phyloP scores from a whole-genome alignment of 2,329 filamentous ascomycete genomes.

The Colletotrichum abscissum region DNA sequence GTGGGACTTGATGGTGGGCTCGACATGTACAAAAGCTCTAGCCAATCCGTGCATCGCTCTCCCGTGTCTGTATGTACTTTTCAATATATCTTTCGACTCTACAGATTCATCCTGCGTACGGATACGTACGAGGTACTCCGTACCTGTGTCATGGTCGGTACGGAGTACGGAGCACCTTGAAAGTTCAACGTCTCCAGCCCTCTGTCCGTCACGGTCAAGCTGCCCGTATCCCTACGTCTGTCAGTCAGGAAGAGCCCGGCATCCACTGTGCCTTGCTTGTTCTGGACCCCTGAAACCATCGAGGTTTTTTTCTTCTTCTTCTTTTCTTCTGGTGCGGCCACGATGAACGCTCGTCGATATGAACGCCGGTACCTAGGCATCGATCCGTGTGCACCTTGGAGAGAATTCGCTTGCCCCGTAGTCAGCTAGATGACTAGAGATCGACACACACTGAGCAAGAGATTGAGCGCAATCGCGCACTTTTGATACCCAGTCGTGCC shows the following conservation, averaged over 20 bases:
- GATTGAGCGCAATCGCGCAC: not conserved
- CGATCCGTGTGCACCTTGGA: too few relatives aligned
- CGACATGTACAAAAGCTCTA: constrained; percentile 14
- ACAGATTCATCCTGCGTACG: too few relatives aligned
- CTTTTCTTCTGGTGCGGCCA: constrained; percentile 26
- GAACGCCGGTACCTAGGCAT: too few relatives aligned
- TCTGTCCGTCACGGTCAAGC: not conserved
- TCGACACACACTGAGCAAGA: not conserved
- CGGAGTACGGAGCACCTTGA: not conserved
- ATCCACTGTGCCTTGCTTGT: constrained; percentile 31
- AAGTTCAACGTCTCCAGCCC: constrained; percentile 21
- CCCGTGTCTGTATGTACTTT: not conserved
- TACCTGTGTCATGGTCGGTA: not conserved
- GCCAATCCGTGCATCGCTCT: constrained; percentile 22
- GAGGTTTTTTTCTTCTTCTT: constrained; percentile 16
- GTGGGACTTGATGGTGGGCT: constrained; percentile 1
- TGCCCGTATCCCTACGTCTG: constrained; percentile 4
- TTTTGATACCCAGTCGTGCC: not conserved
- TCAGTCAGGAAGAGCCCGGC: constrained; percentile 27
- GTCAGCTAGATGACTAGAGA: constrained; percentile 3
- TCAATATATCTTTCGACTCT: not conserved
- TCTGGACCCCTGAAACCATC: constrained; percentile 36
- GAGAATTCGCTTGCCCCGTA: not conserved
- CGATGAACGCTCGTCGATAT: constrained; percentile 5
- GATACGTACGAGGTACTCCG: not conserved